Evolutionary conservation across 208 protist species (phyloP), one percentile per base, ranked within the genome.

Genomic region (Phytomonas sp.): DNA sequence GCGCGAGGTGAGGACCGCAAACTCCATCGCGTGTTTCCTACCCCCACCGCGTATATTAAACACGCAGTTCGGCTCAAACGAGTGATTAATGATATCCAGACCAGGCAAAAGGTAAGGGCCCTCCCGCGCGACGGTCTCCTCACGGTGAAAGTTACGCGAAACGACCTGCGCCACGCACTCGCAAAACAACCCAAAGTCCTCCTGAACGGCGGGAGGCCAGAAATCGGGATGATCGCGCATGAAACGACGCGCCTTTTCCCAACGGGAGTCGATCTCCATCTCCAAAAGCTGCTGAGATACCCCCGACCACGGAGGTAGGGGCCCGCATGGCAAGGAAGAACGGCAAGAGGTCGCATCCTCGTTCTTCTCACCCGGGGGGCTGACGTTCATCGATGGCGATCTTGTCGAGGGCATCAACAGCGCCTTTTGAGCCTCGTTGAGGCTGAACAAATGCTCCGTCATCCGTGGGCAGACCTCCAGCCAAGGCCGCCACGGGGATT

Each of bases 61-160:
- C 28, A 53, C 76, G 33, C 76, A 82, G 70, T 95, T 95, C 46
- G 77, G 66, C 1, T 60, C 60, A 61, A 82, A 83, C 67, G 84
- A 83, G 74, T 93, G 90, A 65, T 95, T 95, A n/a, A 93, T 68
- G 62, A 93, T 84, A 74, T 95, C 90, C 13, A 95, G 68, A 5
- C 82, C 87, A 1, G 90, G 90, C 17, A 95, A 70, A 60, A 93
- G 67, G 60, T 95, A 95, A 2, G 90, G 87, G 30, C 87, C 90
- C 69, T 95, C 87, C 51, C 87, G 85, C 8, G 82, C 84, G 0
- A 68, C 61, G 56, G 93, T 77, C 67, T 91, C 80, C 76, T 95
- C 90, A 17, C 90, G 83, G 73, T 93, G 85, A 72, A 95, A 95
- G 67, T 93, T 93, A 23, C 87, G 85, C 13, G 90, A 95, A 40